Percentiles rank a stretch among this genome's conserved stretches.
Conservation (phyloP, 2,329 filamentous ascomycete species). For the Ploettnerulaceae sp. region DNA sequence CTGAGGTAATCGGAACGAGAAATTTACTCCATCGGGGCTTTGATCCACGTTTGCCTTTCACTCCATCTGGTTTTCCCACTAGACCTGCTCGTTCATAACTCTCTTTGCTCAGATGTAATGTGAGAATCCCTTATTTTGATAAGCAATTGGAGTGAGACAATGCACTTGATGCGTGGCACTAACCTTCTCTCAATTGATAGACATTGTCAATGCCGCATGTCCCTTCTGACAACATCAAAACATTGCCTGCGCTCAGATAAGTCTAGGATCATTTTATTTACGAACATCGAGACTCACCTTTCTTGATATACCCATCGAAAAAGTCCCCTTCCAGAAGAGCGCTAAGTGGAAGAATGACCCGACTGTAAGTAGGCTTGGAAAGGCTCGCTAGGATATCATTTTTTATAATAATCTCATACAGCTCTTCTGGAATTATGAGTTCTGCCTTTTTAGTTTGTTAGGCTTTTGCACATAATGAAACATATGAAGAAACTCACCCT, state of each 20-base stretch:
- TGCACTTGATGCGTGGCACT: conserved; percentile 6
- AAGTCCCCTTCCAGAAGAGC: conserved; percentile 71
- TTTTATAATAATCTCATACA: conserved; percentile 49
- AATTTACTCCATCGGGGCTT: conserved; percentile 70
- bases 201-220: conserved; percentile 64
- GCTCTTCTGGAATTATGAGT: conserved; percentile 64
- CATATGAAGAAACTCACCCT: conserved; percentile 47
- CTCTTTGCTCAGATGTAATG: conserved; percentile 73
- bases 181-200: conserved; percentile 67
- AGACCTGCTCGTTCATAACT: conserved; percentile 80
- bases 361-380: conserved; percentile 50
- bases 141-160: conserved; percentile 8
- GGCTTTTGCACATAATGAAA: background rate
- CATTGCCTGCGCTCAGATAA: conserved; percentile 51
- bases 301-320: conserved; percentile 80
- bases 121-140: conserved; percentile 54
- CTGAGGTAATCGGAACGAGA: background rate
- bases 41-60: conserved; percentile 51
- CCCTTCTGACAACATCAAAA: conserved; percentile 81
- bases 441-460: conserved; percentile 47
- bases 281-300: conserved; percentile 17
- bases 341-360: conserved; percentile 66
- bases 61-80: conserved; percentile 61
- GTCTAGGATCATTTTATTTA: background rate
- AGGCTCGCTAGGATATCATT: conserved; percentile 45